Percentiles rank a stretch among this genome's conserved stretches.
Conservation (phyloP, 306 rosid genomes). For the Dalbergia cochinchinensis region DNA sequence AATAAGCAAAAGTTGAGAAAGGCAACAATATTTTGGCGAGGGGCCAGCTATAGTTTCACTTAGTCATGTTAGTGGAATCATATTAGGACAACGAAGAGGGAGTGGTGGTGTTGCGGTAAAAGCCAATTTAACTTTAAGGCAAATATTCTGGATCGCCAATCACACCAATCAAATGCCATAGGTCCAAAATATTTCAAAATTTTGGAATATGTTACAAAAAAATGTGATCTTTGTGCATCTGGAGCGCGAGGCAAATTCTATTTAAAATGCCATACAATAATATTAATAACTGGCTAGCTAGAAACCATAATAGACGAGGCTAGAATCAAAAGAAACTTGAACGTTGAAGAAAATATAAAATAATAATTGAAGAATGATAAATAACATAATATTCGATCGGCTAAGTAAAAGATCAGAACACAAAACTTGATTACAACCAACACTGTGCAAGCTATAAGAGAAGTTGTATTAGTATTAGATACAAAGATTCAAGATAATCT, state of each 20-base stretch:
- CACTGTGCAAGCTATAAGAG: conserved; percentile 15
- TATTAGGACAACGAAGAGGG: conserved; percentile 42
- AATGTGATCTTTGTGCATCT: neutral
- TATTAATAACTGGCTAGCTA: neutral
- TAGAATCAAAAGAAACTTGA: neutral
- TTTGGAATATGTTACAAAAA: conserved; percentile 4
- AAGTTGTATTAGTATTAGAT: conserved; percentile 13
- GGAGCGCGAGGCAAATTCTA: conserved; percentile 1
- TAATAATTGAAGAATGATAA: neutral
- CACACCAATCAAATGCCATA: conserved; percentile 9
- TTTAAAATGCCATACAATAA: neutral
- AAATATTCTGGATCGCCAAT: conserved; percentile 10
- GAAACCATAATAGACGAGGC: neutral
- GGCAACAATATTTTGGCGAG: conserved; percentile 56
- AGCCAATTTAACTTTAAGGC: conserved; percentile 40
- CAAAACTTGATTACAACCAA: neutral
- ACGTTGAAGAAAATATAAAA: conserved; percentile 21
- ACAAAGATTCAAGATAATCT: conserved; percentile 19
- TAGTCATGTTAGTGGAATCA: conserved; percentile 63
- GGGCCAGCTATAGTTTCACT: conserved; percentile 54
- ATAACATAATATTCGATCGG: neutral
- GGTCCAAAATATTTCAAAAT: conserved; percentile 24
- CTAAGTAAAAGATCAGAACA: neutral
- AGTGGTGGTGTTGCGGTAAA: conserved; percentile 24
- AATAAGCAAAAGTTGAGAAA: conserved; percentile 49